A percentile compares a stretch with the other conserved stretches of the same genome.
phyloP scores from a whole-genome alignment of 2,329 filamentous ascomycete species.

The Orbilia brochopaga region DNA sequence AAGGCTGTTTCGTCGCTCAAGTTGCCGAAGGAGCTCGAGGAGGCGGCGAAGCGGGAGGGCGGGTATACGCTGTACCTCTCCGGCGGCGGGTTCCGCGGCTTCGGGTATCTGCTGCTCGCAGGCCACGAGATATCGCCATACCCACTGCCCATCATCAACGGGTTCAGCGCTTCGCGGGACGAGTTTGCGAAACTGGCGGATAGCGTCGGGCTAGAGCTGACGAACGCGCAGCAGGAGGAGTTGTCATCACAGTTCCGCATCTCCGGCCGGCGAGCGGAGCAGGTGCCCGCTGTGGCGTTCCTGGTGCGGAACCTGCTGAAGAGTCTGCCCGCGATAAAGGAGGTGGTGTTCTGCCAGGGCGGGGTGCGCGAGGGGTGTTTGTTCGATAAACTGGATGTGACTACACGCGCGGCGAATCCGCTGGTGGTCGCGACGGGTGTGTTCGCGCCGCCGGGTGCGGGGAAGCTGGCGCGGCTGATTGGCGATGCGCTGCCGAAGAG shows the following conservation, averaged over 20 bases:
- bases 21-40: conserved; percentile 64
- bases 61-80: conserved; percentile 80
- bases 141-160: conserved; percentile 81
- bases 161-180: conserved; percentile 70
- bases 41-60: conserved; percentile 59
- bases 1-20: conserved; percentile 66
- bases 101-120: conserved; percentile 87
- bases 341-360: conserved; percentile 82
- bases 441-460: conserved; percentile 62
- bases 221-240: conserved; percentile 56
- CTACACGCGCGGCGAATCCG: conserved; percentile 70
- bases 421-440: conserved; percentile 67
- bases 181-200: conserved; percentile 63
- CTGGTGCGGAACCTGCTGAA: conserved; percentile 77
- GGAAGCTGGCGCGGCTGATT: conserved; percentile 62
- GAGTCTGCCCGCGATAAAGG: conserved; percentile 72
- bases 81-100: conserved; percentile 87
- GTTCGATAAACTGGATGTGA: conserved; percentile 70
- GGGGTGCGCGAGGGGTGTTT: conserved; percentile 85
- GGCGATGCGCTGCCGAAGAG: conserved; percentile 60
- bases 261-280: conserved; percentile 76
- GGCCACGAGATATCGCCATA: conserved; percentile 75
- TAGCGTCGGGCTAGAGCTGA: conserved; percentile 54
- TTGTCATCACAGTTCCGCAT: conserved; percentile 67
- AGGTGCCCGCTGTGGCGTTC: conserved; percentile 82